Evolutionary conservation across 2,329 filamentous ascomycete genomes (phyloP).

Genomic region (Fusarium subtropicale): DNA sequence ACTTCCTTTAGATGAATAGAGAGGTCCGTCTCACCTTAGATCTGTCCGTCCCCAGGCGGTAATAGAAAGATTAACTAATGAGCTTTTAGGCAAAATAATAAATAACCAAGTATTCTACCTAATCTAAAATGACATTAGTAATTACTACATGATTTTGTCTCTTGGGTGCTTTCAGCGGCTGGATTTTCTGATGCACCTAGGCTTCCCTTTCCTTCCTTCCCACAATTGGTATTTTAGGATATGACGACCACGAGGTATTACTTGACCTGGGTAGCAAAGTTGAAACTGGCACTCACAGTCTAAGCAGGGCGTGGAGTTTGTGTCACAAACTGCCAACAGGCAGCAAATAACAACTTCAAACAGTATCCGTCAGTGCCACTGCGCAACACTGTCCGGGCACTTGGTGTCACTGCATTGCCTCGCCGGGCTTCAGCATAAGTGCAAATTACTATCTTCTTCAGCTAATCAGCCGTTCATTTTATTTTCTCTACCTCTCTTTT

Average conservation of each 20-base stretch:
- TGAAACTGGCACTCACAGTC: not conserved
- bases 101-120: not conserved
- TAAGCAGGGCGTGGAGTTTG: not conserved
- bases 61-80: not conserved
- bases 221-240: not conserved
- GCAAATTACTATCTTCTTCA: not conserved
- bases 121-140: not conserved
- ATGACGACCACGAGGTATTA: not conserved
- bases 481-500: not conserved
- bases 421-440: not conserved
- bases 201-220: not conserved
- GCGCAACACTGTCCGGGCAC: conserved; percentile 2
- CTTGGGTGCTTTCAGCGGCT: not conserved
- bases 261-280: not conserved
- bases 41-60: not conserved
- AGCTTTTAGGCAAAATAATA: not conserved
- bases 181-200: not conserved
- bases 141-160: not conserved
- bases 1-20: not conserved
- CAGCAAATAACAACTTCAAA: not conserved
- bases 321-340: not conserved
- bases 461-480: not conserved
- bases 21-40: not conserved
- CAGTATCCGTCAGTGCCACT: not conserved
- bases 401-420: not conserved